These are phyloP conservation scores for Podospora appendiculata DNA, from an alignment of 495 filamentous ascomycete species.

Conservation along the genomic window DNA sequence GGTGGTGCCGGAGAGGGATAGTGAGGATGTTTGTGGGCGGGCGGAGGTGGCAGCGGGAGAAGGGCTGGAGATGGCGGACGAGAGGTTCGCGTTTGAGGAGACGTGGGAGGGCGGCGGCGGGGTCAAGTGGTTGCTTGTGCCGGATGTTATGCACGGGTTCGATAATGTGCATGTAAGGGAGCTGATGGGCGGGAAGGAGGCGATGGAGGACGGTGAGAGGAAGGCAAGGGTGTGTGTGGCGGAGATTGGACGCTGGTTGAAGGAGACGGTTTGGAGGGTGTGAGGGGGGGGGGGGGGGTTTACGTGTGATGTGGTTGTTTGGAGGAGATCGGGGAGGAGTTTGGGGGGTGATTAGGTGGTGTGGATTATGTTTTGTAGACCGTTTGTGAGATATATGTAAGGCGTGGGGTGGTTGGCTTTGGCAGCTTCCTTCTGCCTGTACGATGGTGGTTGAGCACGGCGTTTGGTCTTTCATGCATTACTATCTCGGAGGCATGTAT, in stretches of 20 bases:
- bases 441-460: no score
- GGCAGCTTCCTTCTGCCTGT: background rate
- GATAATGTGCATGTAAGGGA: conserved; percentile 11
- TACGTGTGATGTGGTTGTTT: no score
- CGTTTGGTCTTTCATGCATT: no score
- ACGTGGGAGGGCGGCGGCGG: conserved; percentile 11
- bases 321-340: no score
- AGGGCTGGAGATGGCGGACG: conserved; percentile 16
- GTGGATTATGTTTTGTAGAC: no score
- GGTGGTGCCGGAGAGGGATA: conserved; percentile 8
- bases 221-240: conserved; percentile 21
- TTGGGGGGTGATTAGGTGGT: no score
- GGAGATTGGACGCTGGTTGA: conserved; percentile 23
- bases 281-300: no score
- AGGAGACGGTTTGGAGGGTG: conserved; percentile 17
- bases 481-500: no score
- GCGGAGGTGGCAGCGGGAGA: background rate
- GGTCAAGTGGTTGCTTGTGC: conserved; percentile 28
- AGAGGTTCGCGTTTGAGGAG: conserved; percentile 27
- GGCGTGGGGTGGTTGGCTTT: background rate
- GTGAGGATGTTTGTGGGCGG: conserved; percentile 7
- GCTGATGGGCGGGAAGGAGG: conserved; percentile 12
- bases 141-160: conserved; percentile 28
- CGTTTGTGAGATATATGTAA: background rate
- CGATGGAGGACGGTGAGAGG: conserved; percentile 17